Evolutionary conservation across 2,329 filamentous ascomycete genomes (phyloP).

Genomic region (Annulohypoxylon truncatum): DNA sequence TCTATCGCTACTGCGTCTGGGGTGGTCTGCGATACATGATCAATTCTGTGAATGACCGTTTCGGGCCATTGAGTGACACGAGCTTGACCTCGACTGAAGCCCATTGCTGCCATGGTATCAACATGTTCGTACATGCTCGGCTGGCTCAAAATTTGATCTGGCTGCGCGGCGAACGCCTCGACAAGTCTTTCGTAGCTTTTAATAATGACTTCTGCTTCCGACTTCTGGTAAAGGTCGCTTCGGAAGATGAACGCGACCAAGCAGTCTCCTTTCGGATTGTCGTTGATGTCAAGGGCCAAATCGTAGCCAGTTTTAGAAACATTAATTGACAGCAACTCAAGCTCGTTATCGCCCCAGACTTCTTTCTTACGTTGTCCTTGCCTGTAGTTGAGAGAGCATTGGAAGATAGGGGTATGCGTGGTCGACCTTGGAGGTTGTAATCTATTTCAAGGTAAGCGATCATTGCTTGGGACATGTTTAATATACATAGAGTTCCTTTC

Average conservation of each 20-base stretch:
- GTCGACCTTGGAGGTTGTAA: constrained; percentile 6
- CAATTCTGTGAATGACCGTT: constrained; percentile 15
- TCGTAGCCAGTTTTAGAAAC: constrained; percentile 14
- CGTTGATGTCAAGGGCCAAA: constrained; percentile 11
- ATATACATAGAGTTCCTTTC: background rate
- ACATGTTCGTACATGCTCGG: background rate
- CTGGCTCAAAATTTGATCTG: background rate
- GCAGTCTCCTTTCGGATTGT: constrained; percentile 10
- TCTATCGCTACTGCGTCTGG: background rate
- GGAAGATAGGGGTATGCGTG: constrained; percentile 11
- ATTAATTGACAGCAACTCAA: background rate
- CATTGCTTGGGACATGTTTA: background rate
- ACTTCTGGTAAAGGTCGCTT: background rate
- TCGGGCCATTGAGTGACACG: background rate
- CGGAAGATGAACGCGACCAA: background rate
- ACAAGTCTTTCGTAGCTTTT: constrained; percentile 7
- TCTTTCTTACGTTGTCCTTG: background rate
- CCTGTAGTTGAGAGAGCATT: constrained; percentile 26
- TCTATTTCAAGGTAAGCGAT: background rate
- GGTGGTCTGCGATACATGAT: background rate
- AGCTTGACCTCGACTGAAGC: background rate
- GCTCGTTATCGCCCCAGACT: background rate
- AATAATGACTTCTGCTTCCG: background rate
- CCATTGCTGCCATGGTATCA: background rate
- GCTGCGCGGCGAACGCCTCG: background rate